Conservation (phyloP, 192 early-diverging fungal genomes). For the Linnemannia elongata region DNA sequence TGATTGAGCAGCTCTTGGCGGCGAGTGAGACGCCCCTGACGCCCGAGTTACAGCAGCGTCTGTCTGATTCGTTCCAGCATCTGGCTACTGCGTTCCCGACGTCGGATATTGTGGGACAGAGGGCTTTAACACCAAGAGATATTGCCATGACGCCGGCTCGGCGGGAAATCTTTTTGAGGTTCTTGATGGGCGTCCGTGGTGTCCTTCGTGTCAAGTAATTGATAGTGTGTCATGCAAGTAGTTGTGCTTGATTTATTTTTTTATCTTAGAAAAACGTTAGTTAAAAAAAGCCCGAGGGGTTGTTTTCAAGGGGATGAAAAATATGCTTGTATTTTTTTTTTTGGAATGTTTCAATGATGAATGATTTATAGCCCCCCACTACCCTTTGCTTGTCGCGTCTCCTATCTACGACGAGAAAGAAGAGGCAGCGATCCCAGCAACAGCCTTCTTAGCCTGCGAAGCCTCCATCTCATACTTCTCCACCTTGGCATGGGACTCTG, state of each 20-base stretch:
- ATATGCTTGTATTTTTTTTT: neutral
- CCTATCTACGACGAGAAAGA: neutral
- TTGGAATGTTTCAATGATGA: no score
- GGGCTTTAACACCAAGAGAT: slow-evolving; percentile 59
- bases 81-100: slow-evolving; percentile 59
- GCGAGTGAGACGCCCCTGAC: slow-evolving; percentile 59
- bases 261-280: neutral
- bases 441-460: slow-evolving; percentile 36
- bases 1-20: slow-evolving; percentile 68
- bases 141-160: slow-evolving; percentile 43
- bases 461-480: slow-evolving; percentile 63
- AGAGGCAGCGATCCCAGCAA: slow-evolving; percentile 16
- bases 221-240: neutral
- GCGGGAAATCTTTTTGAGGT: slow-evolving; percentile 58
- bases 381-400: neutral
- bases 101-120: slow-evolving; percentile 34
- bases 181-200: slow-evolving; percentile 76
- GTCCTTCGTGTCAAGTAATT: slow-evolving; percentile 73
- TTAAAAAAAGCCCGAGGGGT: neutral
- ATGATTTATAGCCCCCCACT: no score
- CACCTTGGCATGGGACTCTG: slow-evolving; percentile 67
- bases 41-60: slow-evolving; percentile 59
- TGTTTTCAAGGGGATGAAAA: neutral
- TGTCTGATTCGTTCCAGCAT: slow-evolving; percentile 60
- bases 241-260: no score